phyloP scores from a whole-genome alignment of 2,329 filamentous ascomycete species.

The Phyllosticta citribraziliensis region DNA sequence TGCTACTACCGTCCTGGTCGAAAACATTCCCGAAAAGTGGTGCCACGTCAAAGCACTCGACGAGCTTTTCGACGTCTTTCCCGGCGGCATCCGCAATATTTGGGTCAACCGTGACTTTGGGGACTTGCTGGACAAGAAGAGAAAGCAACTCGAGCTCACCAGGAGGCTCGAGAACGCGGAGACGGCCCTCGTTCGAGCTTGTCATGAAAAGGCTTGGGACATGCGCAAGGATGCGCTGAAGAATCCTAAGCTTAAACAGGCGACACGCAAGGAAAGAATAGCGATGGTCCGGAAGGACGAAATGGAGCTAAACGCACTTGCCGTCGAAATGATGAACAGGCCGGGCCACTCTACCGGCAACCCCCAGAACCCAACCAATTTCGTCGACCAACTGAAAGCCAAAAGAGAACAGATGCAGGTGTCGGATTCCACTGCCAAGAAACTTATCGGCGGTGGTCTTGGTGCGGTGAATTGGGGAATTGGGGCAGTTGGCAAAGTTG shows the following conservation, averaged over 20 bases:
- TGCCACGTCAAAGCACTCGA: constrained; percentile 70
- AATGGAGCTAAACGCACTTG: neutral
- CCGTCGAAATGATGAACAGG: neutral
- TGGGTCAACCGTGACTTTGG: constrained; percentile 93
- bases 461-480: constrained; percentile 2
- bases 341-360: neutral
- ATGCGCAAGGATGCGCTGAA: constrained; percentile 2
- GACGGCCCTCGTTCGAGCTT: constrained; percentile 70
- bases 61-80: constrained; percentile 88
- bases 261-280: neutral
- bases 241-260: neutral
- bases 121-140: constrained; percentile 72
- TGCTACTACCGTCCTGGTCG: constrained; percentile 89
- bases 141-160: constrained; percentile 62
- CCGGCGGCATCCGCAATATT: constrained; percentile 86
- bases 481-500: neutral
- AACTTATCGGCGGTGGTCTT: constrained; percentile 21
- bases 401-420: neutral
- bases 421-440: constrained; percentile 27
- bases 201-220: constrained; percentile 30
- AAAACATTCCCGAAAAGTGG: constrained; percentile 85
- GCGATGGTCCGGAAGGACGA: neutral
- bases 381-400: constrained; percentile 4
- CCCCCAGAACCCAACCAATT: constrained; percentile 2
- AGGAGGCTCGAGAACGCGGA: constrained; percentile 67